Base-by-base conservation (phyloP, 768 basidiomycete species). In the Aureoboletus auriporus region DNA sequence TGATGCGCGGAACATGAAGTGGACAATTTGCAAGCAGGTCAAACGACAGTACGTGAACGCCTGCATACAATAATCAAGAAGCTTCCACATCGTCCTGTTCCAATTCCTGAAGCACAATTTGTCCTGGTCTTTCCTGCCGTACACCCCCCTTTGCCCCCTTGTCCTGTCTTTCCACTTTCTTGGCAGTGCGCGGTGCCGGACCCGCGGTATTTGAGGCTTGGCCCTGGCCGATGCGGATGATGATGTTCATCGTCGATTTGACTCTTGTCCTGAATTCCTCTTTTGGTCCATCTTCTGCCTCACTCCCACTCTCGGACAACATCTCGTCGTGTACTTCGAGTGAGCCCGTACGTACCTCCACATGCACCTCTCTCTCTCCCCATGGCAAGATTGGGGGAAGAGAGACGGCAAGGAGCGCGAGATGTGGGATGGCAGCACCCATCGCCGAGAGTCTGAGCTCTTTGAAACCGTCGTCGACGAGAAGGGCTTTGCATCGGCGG, bases 391-490 rank as follows among this genome's bases (percentile, higher is more conserved):
- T 81, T 3, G 77, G 72, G 0, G 89, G 87, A 27, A 93, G 72
- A 17, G 89, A 83, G 6, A 83, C 76, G 11, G 78, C 69, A 12
- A 95, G 74, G 40, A 81, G 80, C 27, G 86, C 68, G 20, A 91
- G 79, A 57, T 83, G 84, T 3, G 92, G 90, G 49, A 94, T 93
- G 2, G 93, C 90, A 5, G 92, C 92, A 23, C 90, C 92, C 82
- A 93, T 86, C 6, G 89, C 92, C 50, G 78, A 81, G 38, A 94
- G 66, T 63, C 83, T 79, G 29, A 94, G 66, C 5, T 78, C 82
- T 53, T 85, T 85, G 60, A 88, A 89, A 83, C 86, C 89, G 53
- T 91, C 82, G 38, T 82, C 77, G 39, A 89, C 60, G 39, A 92
- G 67, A 27, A 84, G 66, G 50, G 82, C 76, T 58, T 88, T 89